phyloP scores from a whole-genome alignment of 2,329 filamentous ascomycete species.

The Grosmannia huntii region DNA sequence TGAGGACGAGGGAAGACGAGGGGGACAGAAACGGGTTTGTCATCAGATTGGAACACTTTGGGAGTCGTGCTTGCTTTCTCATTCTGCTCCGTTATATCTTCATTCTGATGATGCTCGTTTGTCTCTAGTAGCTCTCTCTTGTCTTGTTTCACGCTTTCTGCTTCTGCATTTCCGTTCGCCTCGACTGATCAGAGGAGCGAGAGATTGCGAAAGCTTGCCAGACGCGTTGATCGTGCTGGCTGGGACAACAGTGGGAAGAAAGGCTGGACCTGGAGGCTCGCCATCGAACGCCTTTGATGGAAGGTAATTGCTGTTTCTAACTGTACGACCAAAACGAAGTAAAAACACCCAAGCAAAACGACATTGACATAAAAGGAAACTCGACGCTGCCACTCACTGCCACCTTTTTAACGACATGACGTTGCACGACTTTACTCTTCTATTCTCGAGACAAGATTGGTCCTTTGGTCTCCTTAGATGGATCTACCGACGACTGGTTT shows the following conservation, averaged over 20 bases:
- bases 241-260: not conserved
- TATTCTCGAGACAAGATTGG: not conserved
- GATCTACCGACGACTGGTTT: not conserved
- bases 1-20: not conserved
- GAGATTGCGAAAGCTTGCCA: not conserved
- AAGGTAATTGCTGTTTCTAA: not conserved
- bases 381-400: not conserved
- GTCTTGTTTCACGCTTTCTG: not conserved
- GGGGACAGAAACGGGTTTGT: conserved; percentile 6
- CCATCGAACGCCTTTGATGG: not conserved
- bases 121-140: not conserved
- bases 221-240: not conserved
- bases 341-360: not conserved
- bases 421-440: not conserved
- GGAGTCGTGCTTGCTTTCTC: conserved; percentile 9
- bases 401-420: not conserved
- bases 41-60: conserved; percentile 14
- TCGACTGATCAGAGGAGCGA: not conserved
- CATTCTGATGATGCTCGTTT: conserved; percentile 7
- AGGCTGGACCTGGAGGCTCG: not conserved
- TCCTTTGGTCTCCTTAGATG: not conserved
- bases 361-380: not conserved
- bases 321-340: not conserved
- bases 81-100: conserved; percentile 4
- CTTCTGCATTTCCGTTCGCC: not conserved